Conservation (phyloP, 805 yeast species). For the Metschnikowia lunata region DNA sequence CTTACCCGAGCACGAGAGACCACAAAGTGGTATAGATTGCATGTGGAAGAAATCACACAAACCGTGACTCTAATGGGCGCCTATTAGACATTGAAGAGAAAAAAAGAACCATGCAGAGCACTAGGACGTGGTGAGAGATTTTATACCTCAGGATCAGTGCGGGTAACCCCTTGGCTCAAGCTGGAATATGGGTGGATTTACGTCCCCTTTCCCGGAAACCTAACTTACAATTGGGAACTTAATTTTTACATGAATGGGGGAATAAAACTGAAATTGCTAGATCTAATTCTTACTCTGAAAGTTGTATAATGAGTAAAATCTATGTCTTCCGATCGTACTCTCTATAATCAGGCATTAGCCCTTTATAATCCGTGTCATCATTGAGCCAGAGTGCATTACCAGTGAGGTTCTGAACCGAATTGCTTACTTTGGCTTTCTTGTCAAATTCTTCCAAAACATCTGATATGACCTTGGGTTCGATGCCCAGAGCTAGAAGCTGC, state of each 20-base stretch:
- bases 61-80: conserved; percentile 84
- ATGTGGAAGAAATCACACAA: conserved; percentile 46
- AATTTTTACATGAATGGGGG: too few relatives aligned
- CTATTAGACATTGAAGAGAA: conserved; percentile 47
- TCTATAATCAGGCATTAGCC: conserved; percentile 52
- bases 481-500: conserved; percentile 54
- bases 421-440: conserved; percentile 52
- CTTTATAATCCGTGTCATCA: conserved; percentile 47
- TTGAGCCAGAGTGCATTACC: conserved; percentile 59
- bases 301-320: not conserved
- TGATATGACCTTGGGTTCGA: conserved; percentile 54
- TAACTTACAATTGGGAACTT: too few relatives aligned
- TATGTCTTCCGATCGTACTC: conserved; percentile 48
- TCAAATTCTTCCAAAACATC: conserved; percentile 54
- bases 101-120: not conserved
- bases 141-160: too few relatives aligned
- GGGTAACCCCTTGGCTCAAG: too few relatives aligned
- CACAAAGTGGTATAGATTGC: conserved; percentile 43
- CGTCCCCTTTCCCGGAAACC: too few relatives aligned
- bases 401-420: conserved; percentile 50
- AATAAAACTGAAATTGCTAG: too few relatives aligned
- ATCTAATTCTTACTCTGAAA: too few relatives aligned
- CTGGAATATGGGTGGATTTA: too few relatives aligned
- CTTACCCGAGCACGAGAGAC: conserved; percentile 89
- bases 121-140: too few relatives aligned